Percentiles rank a stretch among this genome's conserved stretches.
Conservation (phyloP, 2,329 filamentous ascomycete species). For the Erysiphe pisi region DNA sequence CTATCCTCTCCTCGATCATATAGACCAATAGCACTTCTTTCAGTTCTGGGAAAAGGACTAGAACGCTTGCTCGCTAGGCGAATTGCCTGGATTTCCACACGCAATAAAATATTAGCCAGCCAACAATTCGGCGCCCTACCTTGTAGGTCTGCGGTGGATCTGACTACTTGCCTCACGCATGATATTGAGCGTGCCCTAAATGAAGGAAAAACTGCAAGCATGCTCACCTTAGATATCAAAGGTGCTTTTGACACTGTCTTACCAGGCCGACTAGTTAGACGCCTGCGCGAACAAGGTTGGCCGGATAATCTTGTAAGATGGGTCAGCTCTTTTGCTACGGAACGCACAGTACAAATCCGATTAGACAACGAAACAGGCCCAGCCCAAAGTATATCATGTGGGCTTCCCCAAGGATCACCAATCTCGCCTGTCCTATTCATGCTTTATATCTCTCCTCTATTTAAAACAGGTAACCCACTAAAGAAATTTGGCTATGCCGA, state of each 20-base stretch:
- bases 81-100: neutral
- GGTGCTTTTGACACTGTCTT: neutral
- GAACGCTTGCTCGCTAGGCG: neutral
- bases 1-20: neutral
- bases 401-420: neutral
- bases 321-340: neutral
- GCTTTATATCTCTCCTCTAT: neutral
- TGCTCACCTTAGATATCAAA: neutral
- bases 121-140: neutral
- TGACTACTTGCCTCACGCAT: neutral
- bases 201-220: neutral
- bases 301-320: neutral
- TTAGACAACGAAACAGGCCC: neutral
- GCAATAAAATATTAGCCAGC: neutral
- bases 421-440: constrained; percentile 11
- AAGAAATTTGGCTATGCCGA: constrained; percentile 18
- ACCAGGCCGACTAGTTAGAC: neutral
- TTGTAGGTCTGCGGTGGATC: neutral
- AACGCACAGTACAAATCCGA: neutral
- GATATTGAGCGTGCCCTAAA: neutral
- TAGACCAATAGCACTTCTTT: neutral
- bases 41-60: neutral
- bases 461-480: neutral
- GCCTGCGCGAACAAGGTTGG: neutral
- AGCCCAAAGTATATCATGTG: neutral